These are phyloP conservation scores for Cnidoscolus chayamansa DNA, from an alignment of 441 rosid genomes.

Conservation along the genomic window DNA sequence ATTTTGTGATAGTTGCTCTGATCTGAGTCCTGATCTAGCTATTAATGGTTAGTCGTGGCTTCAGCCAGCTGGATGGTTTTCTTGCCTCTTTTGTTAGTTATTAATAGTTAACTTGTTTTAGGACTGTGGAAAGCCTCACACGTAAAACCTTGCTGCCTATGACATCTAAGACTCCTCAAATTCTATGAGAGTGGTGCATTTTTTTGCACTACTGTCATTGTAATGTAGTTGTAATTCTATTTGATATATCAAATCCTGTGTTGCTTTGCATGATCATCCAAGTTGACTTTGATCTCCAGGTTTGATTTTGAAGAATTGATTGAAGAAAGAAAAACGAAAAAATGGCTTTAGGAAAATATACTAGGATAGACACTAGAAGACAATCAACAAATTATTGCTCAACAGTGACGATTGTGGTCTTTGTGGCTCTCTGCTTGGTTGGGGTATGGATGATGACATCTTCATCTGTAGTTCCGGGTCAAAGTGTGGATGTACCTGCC, in stretches of 20 bases:
- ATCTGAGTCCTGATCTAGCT: not conserved
- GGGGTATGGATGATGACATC: constrained; percentile 98
- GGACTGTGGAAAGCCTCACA: not conserved
- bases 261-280: not conserved
- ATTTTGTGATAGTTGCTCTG: not conserved
- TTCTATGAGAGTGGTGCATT: not conserved
- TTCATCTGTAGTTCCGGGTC: constrained; percentile 58
- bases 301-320: constrained; percentile 17
- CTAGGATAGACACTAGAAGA: constrained; percentile 66
- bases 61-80: not conserved
- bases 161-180: not conserved
- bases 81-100: not conserved
- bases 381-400: constrained; percentile 70
- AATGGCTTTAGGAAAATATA: constrained; percentile 75
- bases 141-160: not conserved
- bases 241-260: not conserved
- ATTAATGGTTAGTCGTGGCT: not conserved
- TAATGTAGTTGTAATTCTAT: not conserved
- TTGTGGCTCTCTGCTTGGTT: constrained; percentile 79
- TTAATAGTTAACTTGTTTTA: not conserved
- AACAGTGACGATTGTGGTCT: constrained; percentile 63
- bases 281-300: constrained; percentile 25
- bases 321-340: constrained; percentile 4
- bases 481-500: constrained; percentile 47
- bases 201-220: not conserved